These are phyloP conservation scores for Chaetomium cochliodes DNA, from an alignment of 495 filamentous ascomycete genomes.

Conservation along the genomic window DNA sequence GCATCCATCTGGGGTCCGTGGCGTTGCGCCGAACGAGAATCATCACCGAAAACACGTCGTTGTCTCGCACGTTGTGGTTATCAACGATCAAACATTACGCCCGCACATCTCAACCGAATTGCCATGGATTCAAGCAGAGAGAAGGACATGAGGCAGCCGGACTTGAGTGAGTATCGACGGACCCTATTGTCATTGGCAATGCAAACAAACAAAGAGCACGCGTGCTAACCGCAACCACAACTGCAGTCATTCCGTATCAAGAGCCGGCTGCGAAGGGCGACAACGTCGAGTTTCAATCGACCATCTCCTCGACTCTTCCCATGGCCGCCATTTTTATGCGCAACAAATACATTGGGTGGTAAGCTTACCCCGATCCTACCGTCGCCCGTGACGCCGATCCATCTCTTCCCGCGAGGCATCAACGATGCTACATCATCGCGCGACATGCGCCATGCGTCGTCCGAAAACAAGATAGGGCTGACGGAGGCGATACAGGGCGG, in stretches of 20 bases:
- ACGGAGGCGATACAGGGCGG: conserved; percentile 55
- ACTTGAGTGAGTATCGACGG: conserved; percentile 63
- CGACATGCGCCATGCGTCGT: neutral
- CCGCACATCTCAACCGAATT: conserved; percentile 6
- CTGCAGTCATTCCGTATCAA: conserved; percentile 52
- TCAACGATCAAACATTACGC: neutral
- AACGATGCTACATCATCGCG: neutral
- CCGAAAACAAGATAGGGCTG: neutral
- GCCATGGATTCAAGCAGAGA: conserved; percentile 60
- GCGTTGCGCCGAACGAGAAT: neutral
- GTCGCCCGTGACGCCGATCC: neutral
- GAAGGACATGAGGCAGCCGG: conserved; percentile 83
- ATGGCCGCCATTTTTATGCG: conserved; percentile 95
- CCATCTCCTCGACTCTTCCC: conserved; percentile 78
- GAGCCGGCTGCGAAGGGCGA: conserved; percentile 49
- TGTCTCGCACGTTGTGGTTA: neutral
- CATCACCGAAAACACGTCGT: conserved; percentile 10
- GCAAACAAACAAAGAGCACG: conserved; percentile 28
- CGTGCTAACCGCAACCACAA: neutral
- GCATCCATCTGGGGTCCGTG: neutral
- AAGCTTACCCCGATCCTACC: conserved; percentile 26
- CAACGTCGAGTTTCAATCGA: conserved; percentile 54
- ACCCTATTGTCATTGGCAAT: conserved; percentile 4
- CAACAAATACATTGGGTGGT: conserved; percentile 89
- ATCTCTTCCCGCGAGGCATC: neutral